Base-by-base conservation (phyloP, 805 yeast genomes). In the Torulaspora franciscae region DNA sequence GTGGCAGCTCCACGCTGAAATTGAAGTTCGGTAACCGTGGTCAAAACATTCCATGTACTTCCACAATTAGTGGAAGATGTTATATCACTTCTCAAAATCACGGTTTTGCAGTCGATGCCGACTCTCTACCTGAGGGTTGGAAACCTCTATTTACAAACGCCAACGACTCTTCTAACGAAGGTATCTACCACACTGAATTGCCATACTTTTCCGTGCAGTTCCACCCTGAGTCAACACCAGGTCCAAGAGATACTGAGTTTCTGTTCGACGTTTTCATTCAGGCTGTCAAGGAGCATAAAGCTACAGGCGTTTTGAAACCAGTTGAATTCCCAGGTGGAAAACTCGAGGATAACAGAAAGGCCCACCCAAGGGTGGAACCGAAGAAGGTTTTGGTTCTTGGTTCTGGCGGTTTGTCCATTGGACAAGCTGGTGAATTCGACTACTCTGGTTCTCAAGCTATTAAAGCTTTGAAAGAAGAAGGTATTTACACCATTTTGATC, bases 401-500 rank as follows among this genome's bases (percentile, higher is more conserved):
- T 61, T 90, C 97, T 42, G 99, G 99, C 74, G 99, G 99, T 66
- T 76, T 93, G 60, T 86, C 96, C 45, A 93, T 93, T 65, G 99
- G 99, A 55, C 99, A 93, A 74, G 99, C 99, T 52, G 99, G 99
- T 70, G 99, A 93, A 72, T 93, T 93, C 63, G 99, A 93, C 68
- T 93, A 93, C 72, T 89, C 97, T 37, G 99, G 99, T 62, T 88
- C 96, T 45, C 99, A 93, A 72, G 99, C 99, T 48, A 93, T 93
- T 71, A 93, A 93, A 71, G 99, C 99, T 37, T 76, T 93, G 71
- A 91, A 88, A 69, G 97, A 93, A 73, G 98, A 90, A 71, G 96
- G 96, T 50, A 93, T 91, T 54, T 88, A 91, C 76, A 90, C 98
- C 46, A 83, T 93, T 56, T 77, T 93, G 62, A 90, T 93, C 64